Conservation (phyloP, 306 rosid species). For the Lagenaria siceraria region DNA sequence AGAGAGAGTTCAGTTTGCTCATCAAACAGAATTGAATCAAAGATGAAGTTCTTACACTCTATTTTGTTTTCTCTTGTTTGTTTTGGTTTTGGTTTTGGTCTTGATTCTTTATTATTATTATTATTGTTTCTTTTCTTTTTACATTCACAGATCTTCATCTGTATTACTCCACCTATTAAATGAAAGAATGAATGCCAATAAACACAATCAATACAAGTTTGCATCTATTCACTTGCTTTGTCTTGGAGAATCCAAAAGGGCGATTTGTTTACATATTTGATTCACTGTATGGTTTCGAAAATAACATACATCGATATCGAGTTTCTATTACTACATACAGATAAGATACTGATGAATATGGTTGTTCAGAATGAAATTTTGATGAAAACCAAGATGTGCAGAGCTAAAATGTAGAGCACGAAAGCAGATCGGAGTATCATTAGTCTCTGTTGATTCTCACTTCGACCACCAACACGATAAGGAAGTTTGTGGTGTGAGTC, state of each 20-base stretch:
- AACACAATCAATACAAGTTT: background rate
- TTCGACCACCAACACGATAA: slow-evolving; percentile 45
- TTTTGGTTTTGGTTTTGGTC: background rate
- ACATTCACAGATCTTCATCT: background rate
- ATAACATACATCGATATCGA: background rate
- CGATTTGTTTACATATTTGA: background rate
- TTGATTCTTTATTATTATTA: background rate
- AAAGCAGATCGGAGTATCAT: slow-evolving; percentile 79
- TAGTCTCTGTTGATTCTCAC: slow-evolving; percentile 67
- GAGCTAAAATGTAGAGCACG: slow-evolving; percentile 76
- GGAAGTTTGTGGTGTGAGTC: slow-evolving; percentile 53
- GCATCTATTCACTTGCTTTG: background rate
- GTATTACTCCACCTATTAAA: background rate
- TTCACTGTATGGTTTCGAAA: background rate
- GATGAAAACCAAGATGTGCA: slow-evolving; percentile 67
- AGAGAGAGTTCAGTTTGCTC: slow-evolving; percentile 32
- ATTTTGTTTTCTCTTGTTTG: background rate
- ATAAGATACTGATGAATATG: background rate
- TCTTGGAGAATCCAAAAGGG: background rate
- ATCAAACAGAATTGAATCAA: slow-evolving; percentile 11
- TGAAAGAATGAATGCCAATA: background rate
- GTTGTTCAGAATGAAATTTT: slow-evolving; percentile 52
- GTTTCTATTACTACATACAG: background rate
- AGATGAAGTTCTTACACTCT: background rate
- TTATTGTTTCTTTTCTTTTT: background rate